Base-by-base conservation (phyloP, 2,329 filamentous ascomycete species). In the Neurospora sp. region DNA sequence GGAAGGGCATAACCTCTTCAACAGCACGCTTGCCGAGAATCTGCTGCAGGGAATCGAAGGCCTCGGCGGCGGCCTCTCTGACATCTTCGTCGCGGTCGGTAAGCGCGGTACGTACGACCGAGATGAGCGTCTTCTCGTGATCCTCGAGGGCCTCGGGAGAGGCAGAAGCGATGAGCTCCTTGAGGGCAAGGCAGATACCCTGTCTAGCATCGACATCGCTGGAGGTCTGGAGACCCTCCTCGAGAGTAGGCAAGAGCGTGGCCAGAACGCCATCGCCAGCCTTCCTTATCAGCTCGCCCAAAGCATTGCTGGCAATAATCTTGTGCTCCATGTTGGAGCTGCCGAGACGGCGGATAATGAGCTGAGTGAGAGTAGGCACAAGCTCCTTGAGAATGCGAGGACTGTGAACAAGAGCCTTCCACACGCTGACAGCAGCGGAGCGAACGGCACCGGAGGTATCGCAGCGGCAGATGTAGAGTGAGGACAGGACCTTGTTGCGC, bases 241-340 rank as follows among this genome's bases (percentile, higher is more conserved):
- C 94, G 67, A 99, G 87, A 40, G 94, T 97, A 38, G 96, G 96
- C 72, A 99, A 83, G 71, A 99, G 83, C 62, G 89, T 96, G 33
- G 93, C 89, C 73, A 99, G 85, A 70, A 99, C 94, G 70, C 93
- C 91, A 79, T 99, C 96, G 72, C 96, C 96, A 77, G 96, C 95
- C 81, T 97, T 97, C 77, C 96, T 91, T 77, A 99, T 98, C 74
- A 99, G 89, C 79, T 99, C 96, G 77, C 96, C 96, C 70, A 99
- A 86, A 67, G 96, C 93, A 79, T 98, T 98, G 79, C 95, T 95
- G 74, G 96, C 96, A 84, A 99, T 99, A 75, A 97, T 91, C 84
- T 97, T 98, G 81, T 99, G 96, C 80, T 99, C 96, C 90, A 97
- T 94, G 78, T 97, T 98, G 66, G 94, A 91, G 79, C 94, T 98